Base-by-base conservation (phyloP, 1,139 yeast species). In the Debaryomycetaceae sp. region DNA sequence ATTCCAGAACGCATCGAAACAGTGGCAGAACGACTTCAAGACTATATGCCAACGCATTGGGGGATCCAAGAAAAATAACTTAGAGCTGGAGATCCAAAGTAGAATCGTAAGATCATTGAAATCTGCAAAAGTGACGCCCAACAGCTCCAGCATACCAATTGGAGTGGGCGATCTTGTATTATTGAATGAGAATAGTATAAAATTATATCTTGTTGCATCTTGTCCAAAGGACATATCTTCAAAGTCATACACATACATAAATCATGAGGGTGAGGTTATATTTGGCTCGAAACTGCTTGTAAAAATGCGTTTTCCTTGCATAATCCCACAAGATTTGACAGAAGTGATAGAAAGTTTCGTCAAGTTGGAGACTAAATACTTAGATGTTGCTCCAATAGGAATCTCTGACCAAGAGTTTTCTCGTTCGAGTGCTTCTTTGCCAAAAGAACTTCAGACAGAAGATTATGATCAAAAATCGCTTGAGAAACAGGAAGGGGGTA, bases 221-320 rank as follows among this genome's bases (percentile, higher is more conserved):
- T 46, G 57, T 30, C 76, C 77, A 1, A 47, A 48, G 13, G 44
- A 50, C 5, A 48, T 70, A 7, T 53, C 51, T 5, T 55, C 65
- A 0, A 47, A 50, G 9, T 50, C 57, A 29, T 83, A 77, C 49
- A 75, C 85, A 0, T 71, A 79, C 44, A 63, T 81, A 36, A 74
- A 75, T 42, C 67, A 72, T 32, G 73, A 73, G 43, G 92, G 94
- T 4, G 78, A 71, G 35, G 60, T 84, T 5, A 52, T 66, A 1
- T 80, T 73, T 59, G 73, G 74, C 1, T 62, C 75, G 9, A 71
- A 70, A 43, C 55, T 63, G n/a, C 56, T 60, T 9, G 72, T 83
- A 37, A 63, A 65, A 34, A 54, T 78, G 30, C 63, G 89, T 40
- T 61, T 84, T 8, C 89, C 91, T 1, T 56, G 62, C 2, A 70